Evolutionary conservation across 495 filamentous ascomycete genomes (phyloP).

Genomic region (Trichocladium uniseriatum): DNA sequence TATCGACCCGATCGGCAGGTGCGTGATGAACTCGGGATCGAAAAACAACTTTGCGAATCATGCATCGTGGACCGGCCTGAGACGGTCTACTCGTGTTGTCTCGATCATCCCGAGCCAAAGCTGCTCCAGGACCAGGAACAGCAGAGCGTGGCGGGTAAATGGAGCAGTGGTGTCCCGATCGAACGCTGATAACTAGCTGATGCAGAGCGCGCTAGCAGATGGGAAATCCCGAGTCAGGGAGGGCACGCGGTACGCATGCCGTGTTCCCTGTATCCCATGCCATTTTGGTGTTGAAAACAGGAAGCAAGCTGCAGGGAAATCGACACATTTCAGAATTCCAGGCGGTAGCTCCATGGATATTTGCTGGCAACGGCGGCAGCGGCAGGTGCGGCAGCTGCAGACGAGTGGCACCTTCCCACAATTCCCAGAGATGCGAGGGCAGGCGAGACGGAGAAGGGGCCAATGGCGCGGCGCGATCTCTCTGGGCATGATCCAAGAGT

Average conservation of each 20-base stretch:
- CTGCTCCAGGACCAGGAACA: not conserved
- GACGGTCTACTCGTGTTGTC: too few species aligned
- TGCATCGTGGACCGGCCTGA: not conserved
- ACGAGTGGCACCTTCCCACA: not conserved
- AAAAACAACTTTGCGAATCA: constrained; percentile 1
- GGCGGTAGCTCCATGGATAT: too few species aligned
- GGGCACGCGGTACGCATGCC: too few species aligned
- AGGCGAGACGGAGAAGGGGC: not conserved
- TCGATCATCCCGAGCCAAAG: not conserved
- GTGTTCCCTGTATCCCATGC: too few species aligned
- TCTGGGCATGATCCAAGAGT: constrained; percentile 27
- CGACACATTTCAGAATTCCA: too few species aligned
- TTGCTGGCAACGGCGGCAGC: not conserved
- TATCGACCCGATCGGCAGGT: constrained; percentile 7
- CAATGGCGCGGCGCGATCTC: constrained; percentile 7
- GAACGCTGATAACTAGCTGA: too few species aligned
- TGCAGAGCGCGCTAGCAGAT: too few species aligned
- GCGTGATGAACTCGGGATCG: constrained; percentile 1
- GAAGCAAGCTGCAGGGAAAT: too few species aligned
- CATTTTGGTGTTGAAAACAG: too few species aligned
- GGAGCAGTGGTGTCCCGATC: too few species aligned
- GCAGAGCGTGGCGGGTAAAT: not conserved
- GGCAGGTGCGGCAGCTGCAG: not conserved
- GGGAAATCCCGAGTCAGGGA: too few species aligned
- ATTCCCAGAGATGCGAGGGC: constrained; percentile 1